Conservation (phyloP, 148 eudicot genomes). For the Diospyros lotus region DNA sequence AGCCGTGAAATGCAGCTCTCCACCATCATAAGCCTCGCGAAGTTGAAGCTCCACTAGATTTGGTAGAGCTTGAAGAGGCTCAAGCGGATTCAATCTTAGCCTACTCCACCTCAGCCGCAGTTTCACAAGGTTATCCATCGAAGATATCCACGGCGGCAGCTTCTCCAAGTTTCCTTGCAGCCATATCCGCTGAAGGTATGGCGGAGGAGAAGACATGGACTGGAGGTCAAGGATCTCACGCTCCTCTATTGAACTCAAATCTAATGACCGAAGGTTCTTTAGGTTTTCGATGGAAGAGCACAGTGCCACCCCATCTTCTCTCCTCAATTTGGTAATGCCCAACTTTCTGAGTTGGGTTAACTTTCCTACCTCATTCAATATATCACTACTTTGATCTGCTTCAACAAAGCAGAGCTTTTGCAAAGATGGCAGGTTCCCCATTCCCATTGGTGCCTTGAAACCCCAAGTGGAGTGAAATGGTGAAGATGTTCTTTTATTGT, state of each 20-base stretch:
- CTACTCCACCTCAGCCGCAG: not conserved
- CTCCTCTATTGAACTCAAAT: not conserved
- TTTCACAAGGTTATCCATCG: too few relatives aligned
- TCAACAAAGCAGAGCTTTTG: slow-evolving; percentile 18
- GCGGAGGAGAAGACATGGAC: not conserved
- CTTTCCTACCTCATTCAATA: not conserved
- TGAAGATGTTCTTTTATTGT: too few relatives aligned
- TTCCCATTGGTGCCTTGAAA: not conserved
- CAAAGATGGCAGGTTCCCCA: not conserved
- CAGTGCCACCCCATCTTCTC: slow-evolving; percentile 1
- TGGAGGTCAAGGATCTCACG: not conserved
- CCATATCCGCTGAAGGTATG: not conserved
- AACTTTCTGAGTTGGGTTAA: slow-evolving; percentile 2
- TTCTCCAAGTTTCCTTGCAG: not conserved
- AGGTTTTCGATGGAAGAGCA: slow-evolving; percentile 4
- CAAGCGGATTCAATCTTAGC: not conserved
- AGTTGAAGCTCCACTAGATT: not conserved
- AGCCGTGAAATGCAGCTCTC: not conserved
- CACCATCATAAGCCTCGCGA: not conserved
- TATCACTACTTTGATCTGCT: not conserved
- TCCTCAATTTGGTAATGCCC: not conserved
- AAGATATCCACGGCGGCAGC: not conserved
- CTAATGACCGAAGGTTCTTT: not conserved
- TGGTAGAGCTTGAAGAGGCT: not conserved
- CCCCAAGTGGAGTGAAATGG: not conserved